Conservation (phyloP, 345 rosid genomes). For the Eutrema yunnanense region DNA sequence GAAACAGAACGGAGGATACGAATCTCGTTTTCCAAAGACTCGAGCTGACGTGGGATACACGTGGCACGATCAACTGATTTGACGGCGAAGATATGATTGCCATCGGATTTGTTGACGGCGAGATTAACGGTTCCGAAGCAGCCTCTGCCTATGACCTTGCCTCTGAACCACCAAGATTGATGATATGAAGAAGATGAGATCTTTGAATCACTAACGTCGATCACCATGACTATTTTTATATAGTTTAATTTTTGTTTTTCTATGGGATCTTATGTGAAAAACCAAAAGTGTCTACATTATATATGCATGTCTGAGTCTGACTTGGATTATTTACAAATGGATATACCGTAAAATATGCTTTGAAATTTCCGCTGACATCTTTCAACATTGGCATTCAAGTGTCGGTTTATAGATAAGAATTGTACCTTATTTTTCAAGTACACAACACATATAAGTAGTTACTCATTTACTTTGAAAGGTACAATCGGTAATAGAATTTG, state of each 20-base stretch:
- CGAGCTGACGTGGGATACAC: conserved; percentile 27
- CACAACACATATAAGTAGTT: not conserved
- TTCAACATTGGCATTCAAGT: not conserved
- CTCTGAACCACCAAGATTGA: conserved; percentile 26
- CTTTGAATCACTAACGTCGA: not conserved
- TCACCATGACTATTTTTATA: not conserved
- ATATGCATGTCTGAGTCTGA: not conserved
- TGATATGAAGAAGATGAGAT: not conserved
- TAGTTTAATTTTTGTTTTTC: not conserved
- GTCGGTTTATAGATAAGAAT: not conserved
- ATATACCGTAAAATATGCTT: not conserved
- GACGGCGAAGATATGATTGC: conserved; percentile 40
- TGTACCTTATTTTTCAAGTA: not conserved
- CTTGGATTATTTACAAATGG: not conserved
- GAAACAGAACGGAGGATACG: conserved; percentile 44
- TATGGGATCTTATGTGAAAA: not conserved
- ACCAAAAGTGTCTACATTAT: not conserved
- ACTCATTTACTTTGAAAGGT: not conserved
- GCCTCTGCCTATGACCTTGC: conserved; percentile 49
- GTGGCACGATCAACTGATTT: conserved; percentile 41
- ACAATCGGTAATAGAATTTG: not conserved
- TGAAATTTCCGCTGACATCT: not conserved
- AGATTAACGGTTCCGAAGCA: conserved; percentile 52
- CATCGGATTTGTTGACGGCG: conserved; percentile 24
- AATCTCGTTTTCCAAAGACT: conserved; percentile 52